A percentile compares a stretch with the other conserved stretches of the same genome.
Conservation (phyloP, 2,329 filamentous ascomycete genomes). For the Alternaria triticina region DNA sequence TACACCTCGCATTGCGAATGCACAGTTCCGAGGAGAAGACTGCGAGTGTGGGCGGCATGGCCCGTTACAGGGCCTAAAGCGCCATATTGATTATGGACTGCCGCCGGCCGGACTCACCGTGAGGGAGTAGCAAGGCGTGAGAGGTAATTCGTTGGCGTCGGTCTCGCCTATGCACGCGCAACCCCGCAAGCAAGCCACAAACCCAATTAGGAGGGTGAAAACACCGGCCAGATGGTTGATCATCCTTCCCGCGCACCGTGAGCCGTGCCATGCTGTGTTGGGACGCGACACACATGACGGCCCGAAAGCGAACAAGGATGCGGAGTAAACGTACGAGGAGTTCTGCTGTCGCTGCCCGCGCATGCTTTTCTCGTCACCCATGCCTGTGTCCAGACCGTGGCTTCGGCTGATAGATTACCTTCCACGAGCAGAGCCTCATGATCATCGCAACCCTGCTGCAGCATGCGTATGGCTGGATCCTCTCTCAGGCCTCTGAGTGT, state of each 20-base stretch:
- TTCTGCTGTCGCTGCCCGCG: constrained; percentile 1
- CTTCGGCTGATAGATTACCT: constrained; percentile 14
- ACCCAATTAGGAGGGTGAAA: constrained; percentile 5
- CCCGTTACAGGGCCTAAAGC: constrained; percentile 5
- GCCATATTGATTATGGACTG: constrained; percentile 11
- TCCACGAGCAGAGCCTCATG: constrained; percentile 30
- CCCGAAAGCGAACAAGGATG: constrained; percentile 15
- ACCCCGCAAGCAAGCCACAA: constrained; percentile 31
- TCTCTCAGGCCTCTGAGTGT: not conserved
- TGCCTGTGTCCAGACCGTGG: not conserved
- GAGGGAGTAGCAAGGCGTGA: constrained; percentile 10
- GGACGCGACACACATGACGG: constrained; percentile 5
- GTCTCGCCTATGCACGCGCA: constrained; percentile 32
- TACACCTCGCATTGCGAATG: constrained; percentile 8
- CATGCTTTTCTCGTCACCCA: constrained; percentile 10
- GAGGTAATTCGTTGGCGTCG: constrained; percentile 26
- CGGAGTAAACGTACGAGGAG: not conserved
- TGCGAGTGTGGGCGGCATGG: constrained; percentile 2
- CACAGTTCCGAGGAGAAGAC: not conserved
- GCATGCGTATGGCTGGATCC: constrained; percentile 6
- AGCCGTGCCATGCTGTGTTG: constrained; percentile 13
- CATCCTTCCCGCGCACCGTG: constrained; percentile 28
- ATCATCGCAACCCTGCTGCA: not conserved
- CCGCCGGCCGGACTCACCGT: constrained; percentile 33
- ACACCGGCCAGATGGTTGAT: constrained; percentile 25